Conservation (phyloP, 2,329 filamentous ascomycete species). For the Bretziella fagacearum region DNA sequence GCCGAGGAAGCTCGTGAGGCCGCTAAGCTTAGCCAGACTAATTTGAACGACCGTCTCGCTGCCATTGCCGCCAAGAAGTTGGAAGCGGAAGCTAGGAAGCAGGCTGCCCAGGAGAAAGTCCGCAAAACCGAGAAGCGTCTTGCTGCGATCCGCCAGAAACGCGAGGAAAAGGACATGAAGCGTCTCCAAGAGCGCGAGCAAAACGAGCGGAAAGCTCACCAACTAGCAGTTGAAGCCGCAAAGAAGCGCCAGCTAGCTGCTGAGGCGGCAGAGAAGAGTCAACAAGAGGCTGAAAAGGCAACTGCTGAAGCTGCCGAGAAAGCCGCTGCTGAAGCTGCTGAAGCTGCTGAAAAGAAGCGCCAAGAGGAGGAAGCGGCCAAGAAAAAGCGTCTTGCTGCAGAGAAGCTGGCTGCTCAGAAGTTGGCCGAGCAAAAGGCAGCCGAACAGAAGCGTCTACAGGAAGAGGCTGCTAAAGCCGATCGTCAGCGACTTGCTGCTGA, state of each 20-base stretch:
- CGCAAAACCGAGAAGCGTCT: background rate
- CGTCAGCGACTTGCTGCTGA: background rate
- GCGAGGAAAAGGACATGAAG: background rate
- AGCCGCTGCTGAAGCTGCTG: background rate
- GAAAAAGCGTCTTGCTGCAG: background rate
- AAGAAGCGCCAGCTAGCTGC: background rate
- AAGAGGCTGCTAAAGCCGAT: no score
- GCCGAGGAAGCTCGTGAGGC: no score
- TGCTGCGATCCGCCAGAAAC: background rate
- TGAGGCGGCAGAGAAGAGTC: background rate
- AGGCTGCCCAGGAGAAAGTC: background rate
- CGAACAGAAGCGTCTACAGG: background rate
- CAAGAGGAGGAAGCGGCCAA: background rate
- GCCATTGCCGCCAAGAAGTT: background rate
- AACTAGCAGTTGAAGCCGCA: background rate
- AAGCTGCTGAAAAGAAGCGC: background rate
- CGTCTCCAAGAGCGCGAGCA: background rate
- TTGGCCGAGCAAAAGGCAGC: background rate
- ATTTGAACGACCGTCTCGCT: no score
- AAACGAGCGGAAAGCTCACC: background rate
- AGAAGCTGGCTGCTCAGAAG: background rate
- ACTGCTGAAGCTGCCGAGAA: background rate
- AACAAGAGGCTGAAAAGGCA: background rate
- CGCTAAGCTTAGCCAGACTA: no score
- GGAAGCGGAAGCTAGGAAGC: background rate